phyloP scores from a whole-genome alignment of 176 grass and related monocot genomes.

The Phoenix roebelenii region DNA sequence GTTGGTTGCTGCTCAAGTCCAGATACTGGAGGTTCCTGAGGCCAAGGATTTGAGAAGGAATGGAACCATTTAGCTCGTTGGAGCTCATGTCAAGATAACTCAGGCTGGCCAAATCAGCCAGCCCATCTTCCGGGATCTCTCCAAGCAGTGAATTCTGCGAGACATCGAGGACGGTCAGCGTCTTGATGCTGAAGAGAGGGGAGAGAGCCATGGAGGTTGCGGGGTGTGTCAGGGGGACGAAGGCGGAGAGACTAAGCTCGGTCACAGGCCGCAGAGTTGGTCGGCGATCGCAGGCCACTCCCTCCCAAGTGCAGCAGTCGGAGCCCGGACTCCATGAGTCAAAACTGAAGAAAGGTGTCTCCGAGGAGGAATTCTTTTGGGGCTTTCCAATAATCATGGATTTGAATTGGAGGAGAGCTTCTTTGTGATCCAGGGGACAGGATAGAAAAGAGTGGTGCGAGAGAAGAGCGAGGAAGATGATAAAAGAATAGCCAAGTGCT shows the following conservation, averaged over 20 bases:
- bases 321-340: conserved; percentile 11
- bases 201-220: not conserved
- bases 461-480: conserved; percentile 5
- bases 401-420: conserved; percentile 21
- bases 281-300: not conserved
- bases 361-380: not conserved
- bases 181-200: not conserved
- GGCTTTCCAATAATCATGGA: conserved; percentile 2
- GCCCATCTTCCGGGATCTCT: conserved; percentile 14
- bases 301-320: conserved; percentile 25
- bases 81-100: conserved; percentile 18
- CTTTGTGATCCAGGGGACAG: conserved; percentile 16
- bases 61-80: conserved; percentile 19
- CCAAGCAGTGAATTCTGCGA: conserved; percentile 5
- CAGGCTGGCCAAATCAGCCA: conserved; percentile 5
- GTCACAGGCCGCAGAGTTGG: conserved; percentile 8
- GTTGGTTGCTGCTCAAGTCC: conserved; percentile 10
- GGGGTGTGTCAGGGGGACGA: not conserved
- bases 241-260: not conserved
- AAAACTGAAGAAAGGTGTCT: conserved; percentile 9
- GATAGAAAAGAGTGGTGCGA: conserved; percentile 6
- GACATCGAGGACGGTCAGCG: not conserved
- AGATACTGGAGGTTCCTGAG: conserved; percentile 15
- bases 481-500: too few species aligned
- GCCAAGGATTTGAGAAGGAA: conserved; percentile 11